phyloP scores from a whole-genome alignment of 176 grass and related monocot genomes.

The Oropetium thomaeum region DNA sequence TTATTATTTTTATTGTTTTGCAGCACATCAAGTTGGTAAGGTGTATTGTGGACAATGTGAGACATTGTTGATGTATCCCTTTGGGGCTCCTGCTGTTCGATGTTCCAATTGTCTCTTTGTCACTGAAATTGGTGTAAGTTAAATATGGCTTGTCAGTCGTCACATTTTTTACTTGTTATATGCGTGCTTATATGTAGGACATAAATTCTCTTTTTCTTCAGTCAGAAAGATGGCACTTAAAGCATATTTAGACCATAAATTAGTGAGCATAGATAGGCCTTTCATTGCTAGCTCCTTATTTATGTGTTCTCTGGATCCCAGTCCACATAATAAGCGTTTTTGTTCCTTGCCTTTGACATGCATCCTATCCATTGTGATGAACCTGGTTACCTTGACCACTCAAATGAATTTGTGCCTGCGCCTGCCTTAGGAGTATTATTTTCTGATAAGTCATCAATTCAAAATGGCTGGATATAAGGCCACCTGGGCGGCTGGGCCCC shows the following conservation, averaged over 20 bases:
- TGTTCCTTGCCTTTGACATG: not conserved
- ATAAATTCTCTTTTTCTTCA: not conserved
- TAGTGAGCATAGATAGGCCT: constrained; percentile 2
- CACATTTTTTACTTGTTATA: constrained; percentile 14
- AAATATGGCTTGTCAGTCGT: not conserved
- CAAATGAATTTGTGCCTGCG: not conserved
- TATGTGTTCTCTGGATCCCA: not conserved
- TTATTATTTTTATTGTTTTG: constrained; percentile 27
- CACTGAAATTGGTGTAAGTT: constrained; percentile 80
- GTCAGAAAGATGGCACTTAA: not conserved
- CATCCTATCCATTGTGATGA: constrained; percentile 9
- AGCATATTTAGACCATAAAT: not conserved
- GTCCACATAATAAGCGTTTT: constrained; percentile 2
- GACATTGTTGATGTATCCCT: constrained; percentile 78
- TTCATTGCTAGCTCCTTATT: constrained; percentile 3
- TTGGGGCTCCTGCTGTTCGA: constrained; percentile 68
- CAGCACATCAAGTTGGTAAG: constrained; percentile 79
- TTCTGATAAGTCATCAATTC: not conserved
- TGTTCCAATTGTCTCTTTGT: constrained; percentile 70
- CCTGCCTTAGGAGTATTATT: not conserved
- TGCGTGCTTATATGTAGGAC: not conserved
- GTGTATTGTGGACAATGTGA: constrained; percentile 65
- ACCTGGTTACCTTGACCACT: not conserved
- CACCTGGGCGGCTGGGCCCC: not conserved
- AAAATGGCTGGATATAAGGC: not conserved